Evolutionary conservation across 257 asterid species (phyloP).

Genomic region (Sherardia arvensis): DNA sequence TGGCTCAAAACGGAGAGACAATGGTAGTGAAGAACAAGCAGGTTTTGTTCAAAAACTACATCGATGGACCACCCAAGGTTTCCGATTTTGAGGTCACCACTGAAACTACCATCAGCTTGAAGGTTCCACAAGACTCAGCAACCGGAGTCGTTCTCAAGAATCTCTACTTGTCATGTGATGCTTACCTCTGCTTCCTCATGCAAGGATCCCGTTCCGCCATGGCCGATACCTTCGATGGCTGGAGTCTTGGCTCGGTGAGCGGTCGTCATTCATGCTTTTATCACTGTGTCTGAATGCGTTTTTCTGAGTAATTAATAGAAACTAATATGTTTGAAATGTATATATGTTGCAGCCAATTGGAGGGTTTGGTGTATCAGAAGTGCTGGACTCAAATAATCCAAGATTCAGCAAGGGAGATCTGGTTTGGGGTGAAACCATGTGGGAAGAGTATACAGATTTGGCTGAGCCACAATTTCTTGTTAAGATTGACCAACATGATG

Average conservation of each 20-base stretch:
- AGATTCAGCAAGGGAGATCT: conserved; percentile 21
- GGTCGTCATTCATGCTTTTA: not conserved
- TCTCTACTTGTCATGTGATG: conserved; percentile 7
- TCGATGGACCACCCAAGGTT: conserved; percentile 1
- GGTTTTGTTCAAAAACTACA: not conserved
- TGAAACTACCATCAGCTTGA: not conserved
- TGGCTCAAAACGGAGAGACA: not conserved
- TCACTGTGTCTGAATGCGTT: not conserved
- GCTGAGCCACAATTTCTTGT: not conserved
- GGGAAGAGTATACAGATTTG: conserved; percentile 17
- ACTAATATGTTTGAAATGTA: not conserved
- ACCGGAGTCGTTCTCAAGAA: conserved; percentile 5
- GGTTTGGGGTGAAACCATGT: conserved; percentile 9
- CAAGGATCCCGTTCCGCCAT: not conserved
- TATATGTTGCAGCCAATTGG: conserved; percentile 3
- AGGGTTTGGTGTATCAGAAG: conserved; percentile 26
- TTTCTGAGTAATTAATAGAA: not conserved
- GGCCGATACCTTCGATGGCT: too few relatives aligned
- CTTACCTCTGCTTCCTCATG: not conserved
- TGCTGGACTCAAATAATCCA: conserved; percentile 20
- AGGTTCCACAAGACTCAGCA: conserved; percentile 5
- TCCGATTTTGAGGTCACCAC: conserved; percentile 4
- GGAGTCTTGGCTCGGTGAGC: conserved; percentile 11
- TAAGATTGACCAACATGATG: conserved; percentile 18
- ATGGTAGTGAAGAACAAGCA: not conserved